These are phyloP conservation scores for Jatropha curcas DNA, from an alignment of 345 rosid species.

Conservation along the genomic window DNA sequence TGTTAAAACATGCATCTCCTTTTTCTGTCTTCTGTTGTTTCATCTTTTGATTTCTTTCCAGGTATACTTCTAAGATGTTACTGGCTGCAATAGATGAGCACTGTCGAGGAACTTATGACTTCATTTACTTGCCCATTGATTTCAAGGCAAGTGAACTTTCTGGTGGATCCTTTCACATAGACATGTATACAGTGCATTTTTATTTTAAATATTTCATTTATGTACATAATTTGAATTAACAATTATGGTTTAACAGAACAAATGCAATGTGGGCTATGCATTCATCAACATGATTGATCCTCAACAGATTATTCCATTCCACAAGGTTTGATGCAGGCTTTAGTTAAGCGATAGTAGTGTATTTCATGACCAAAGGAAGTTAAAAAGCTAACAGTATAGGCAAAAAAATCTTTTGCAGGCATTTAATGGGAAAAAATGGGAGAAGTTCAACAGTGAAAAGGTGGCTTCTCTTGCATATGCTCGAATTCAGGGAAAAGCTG, in stretches of 20 bases:
- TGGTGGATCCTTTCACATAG: neutral
- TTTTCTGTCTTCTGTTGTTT: neutral
- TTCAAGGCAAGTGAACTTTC: conserved; percentile 51
- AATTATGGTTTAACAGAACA: conserved; percentile 51
- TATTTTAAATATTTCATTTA: neutral
- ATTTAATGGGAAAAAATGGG: conserved; percentile 89
- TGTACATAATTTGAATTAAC: conserved; percentile 1
- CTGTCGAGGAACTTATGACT: conserved; percentile 65
- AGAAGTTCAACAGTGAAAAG: conserved; percentile 87
- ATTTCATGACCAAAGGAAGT: neutral
- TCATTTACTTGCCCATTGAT: conserved; percentile 70
- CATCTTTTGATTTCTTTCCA: conserved; percentile 15
- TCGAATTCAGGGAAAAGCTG: conserved; percentile 82
- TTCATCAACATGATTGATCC: conserved; percentile 86
- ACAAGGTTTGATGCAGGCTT: conserved; percentile 22
- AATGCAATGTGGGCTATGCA: conserved; percentile 93
- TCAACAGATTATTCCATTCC: conserved; percentile 66
- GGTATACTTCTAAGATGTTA: conserved; percentile 77
- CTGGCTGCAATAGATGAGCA: conserved; percentile 72
- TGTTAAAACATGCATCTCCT: neutral
- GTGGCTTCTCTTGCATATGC: conserved; percentile 88
- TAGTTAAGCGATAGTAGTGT: neutral
- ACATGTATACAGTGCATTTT: neutral
- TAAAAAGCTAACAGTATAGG: neutral
- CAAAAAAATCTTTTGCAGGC: conserved; percentile 43